phyloP scores from a whole-genome alignment of 2,329 filamentous ascomycete species.

The Neonectria magnoliae region DNA sequence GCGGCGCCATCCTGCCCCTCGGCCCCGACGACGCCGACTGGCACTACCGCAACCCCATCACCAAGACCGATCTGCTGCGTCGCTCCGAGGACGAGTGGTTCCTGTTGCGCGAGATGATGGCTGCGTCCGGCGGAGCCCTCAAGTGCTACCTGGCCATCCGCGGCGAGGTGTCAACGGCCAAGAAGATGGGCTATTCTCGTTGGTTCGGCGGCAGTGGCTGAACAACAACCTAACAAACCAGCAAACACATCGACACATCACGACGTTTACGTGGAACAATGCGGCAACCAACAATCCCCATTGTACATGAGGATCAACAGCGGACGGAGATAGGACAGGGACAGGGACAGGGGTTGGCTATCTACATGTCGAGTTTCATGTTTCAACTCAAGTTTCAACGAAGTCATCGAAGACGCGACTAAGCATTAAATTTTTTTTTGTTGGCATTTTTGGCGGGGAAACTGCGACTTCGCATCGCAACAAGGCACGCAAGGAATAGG shows the following conservation, averaged over 20 bases:
- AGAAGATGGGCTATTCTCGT: slow-evolving; percentile 25
- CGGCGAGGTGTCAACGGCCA: slow-evolving; percentile 23
- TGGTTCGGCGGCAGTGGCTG: slow-evolving; percentile 33
- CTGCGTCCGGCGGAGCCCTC: slow-evolving; percentile 34
- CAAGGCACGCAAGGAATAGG: neutral
- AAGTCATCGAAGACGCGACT: neutral
- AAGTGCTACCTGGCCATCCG: slow-evolving; percentile 41
- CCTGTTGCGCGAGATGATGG: slow-evolving; percentile 43
- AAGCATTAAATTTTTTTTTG: neutral
- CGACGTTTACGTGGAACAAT: neutral
- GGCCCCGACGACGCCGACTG: slow-evolving; percentile 36
- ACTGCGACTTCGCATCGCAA: neutral
- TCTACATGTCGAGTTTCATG: neutral
- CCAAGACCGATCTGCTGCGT: slow-evolving; percentile 38
- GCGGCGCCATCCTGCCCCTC: slow-evolving; percentile 37
- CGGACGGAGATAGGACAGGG: neutral
- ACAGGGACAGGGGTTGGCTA: neutral
- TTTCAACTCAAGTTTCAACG: neutral
- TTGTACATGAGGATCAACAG: neutral
- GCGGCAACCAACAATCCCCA: neutral
- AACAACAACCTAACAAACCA: neutral
- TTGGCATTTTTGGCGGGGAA: neutral
- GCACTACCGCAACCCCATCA: slow-evolving; percentile 41
- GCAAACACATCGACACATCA: neutral
- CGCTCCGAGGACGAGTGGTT: slow-evolving; percentile 42